phyloP scores from a whole-genome alignment of 208 protist species.

The Trypanosoma brucei region DNA sequence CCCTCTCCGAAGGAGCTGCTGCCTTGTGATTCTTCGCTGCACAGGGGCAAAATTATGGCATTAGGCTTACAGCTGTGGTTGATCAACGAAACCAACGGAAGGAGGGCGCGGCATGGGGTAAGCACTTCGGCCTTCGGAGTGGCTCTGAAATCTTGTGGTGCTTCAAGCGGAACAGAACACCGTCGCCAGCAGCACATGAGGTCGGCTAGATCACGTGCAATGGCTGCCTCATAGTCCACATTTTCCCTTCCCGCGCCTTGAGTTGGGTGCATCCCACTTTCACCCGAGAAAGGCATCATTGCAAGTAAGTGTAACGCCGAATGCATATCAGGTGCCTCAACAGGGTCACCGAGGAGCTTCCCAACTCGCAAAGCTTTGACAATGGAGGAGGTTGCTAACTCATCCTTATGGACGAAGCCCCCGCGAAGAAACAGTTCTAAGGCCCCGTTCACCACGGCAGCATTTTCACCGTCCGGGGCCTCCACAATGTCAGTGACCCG shows the following conservation, averaged over 20 bases:
- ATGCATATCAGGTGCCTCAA: conserved; percentile 1
- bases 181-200: conserved; percentile 20
- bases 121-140: neutral
- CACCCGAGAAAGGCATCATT: conserved; percentile 1
- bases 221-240: neutral
- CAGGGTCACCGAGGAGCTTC: conserved; percentile 10
- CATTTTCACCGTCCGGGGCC: neutral
- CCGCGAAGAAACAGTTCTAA: conserved; percentile 16
- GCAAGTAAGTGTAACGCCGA: conserved; percentile 14
- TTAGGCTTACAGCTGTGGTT: conserved; percentile 69
- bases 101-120: conserved; percentile 19
- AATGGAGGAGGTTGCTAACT: neutral
- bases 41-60: conserved; percentile 25
- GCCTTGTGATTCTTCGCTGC: neutral
- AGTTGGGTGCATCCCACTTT: neutral
- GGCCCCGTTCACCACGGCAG: conserved; percentile 1
- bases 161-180: neutral
- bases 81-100: conserved; percentile 30
- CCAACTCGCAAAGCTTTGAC: conserved; percentile 5
- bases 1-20: neutral
- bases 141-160: conserved; percentile 22
- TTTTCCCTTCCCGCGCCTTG: neutral
- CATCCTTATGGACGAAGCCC: conserved; percentile 6
- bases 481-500: neutral
- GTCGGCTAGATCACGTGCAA: conserved; percentile 6